These are phyloP conservation scores for Phytophthora quininea DNA, from an alignment of 352 stramenopile genomes.

Conservation along the genomic window DNA sequence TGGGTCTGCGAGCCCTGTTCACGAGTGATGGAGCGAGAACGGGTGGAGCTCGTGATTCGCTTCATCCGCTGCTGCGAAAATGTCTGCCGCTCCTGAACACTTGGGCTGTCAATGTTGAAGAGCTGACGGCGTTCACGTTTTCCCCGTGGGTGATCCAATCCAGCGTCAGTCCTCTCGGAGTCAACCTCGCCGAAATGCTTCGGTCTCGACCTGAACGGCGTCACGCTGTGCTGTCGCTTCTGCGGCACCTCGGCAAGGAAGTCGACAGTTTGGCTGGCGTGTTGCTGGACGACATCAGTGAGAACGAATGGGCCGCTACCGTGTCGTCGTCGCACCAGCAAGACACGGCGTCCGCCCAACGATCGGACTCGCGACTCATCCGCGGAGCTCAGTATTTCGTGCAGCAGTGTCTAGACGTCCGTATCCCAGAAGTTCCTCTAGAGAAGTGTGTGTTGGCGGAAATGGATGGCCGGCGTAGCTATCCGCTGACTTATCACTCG, in stretches of 20 bases:
- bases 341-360: constrained; percentile 2
- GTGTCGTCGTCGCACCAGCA: constrained; percentile 14
- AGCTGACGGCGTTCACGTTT: constrained; percentile 36
- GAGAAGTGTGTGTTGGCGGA: constrained; percentile 51
- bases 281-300: constrained; percentile 37
- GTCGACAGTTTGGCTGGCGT: constrained; percentile 19
- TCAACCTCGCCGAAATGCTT: constrained; percentile 49
- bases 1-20: too few species aligned
- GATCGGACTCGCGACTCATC: constrained; percentile 19
- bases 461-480: constrained; percentile 37
- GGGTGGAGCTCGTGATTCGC: constrained; percentile 42
- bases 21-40: constrained; percentile 40
- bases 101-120: constrained; percentile 43
- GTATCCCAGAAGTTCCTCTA: constrained; percentile 40
- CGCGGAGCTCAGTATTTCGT: constrained; percentile 43
- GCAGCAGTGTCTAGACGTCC: constrained; percentile 62
- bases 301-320: constrained; percentile 41
- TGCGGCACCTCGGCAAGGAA: constrained; percentile 34
- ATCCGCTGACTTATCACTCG: constrained; percentile 46
- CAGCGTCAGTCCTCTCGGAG: constrained; percentile 43
- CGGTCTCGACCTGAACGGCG: constrained; percentile 33
- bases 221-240: constrained; percentile 35
- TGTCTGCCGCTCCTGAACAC: constrained; percentile 56
- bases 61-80: constrained; percentile 48
- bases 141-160: constrained; percentile 40